phyloP scores from a whole-genome alignment of 495 filamentous ascomycete genomes.

The Talaromyces liani region DNA sequence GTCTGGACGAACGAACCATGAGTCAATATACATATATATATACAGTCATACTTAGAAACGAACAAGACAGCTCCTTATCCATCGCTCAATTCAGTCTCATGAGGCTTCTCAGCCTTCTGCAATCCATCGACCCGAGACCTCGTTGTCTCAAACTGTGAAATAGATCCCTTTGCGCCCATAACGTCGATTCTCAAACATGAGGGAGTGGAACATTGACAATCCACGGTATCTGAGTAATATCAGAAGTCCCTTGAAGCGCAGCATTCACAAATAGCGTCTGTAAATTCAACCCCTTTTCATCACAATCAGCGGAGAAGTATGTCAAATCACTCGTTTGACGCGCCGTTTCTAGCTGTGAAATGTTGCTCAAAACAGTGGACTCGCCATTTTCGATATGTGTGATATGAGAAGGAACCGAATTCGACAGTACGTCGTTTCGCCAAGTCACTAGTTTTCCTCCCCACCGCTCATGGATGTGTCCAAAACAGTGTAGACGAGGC shows the following conservation, averaged over 20 bases:
- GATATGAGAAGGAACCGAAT: conserved; percentile 29
- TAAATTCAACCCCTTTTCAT: conserved; percentile 12
- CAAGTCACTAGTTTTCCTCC: conserved; percentile 55
- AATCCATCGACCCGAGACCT: background rate
- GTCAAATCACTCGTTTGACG: conserved; percentile 15
- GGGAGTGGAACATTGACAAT: conserved; percentile 48
- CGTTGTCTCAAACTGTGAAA: no score
- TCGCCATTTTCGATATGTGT: conserved; percentile 39
- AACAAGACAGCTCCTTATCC: background rate
- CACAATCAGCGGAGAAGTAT: conserved; percentile 27
- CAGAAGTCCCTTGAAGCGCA: conserved; percentile 38
- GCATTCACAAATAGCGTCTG: conserved; percentile 66
- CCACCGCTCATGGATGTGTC: conserved; percentile 67
- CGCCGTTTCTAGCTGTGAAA: conserved; percentile 21
- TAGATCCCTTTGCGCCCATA: background rate
- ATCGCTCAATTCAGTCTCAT: background rate
- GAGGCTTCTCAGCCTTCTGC: background rate
- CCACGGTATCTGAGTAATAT: conserved; percentile 37
- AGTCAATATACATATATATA: background rate
- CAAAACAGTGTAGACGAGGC: conserved; percentile 62
- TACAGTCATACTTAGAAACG: background rate
- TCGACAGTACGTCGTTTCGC: conserved; percentile 19
- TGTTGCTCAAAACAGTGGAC: conserved; percentile 30
- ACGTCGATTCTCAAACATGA: background rate
- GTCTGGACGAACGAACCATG: background rate